Base-by-base conservation (phyloP, 2,329 filamentous ascomycete species). In the Pseudofabraea citricarpa region DNA sequence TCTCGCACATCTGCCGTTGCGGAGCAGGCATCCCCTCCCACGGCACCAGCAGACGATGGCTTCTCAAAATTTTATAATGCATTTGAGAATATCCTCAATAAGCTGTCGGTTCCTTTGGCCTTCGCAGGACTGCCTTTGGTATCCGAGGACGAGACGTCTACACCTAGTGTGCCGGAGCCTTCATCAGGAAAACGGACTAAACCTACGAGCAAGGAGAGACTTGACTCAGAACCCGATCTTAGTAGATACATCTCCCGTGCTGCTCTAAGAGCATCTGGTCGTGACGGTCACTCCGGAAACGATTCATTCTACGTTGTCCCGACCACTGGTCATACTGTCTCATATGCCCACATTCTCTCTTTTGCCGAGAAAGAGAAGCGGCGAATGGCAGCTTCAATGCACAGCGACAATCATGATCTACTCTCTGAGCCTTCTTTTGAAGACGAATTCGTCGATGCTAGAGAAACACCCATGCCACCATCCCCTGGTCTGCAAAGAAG, bases 241-340 rank as follows among this genome's bases (percentile, higher is more conserved):
- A 83, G 80, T 54, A 86, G 83, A 47, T 79, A 95, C 22, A 94
- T 94, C 62, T 95, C 90, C 31, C 83, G 81, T 52, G 89, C 91
- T 10, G 88, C 91, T 3, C 75, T 97, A 42, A 79, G 84, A 40
- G 88, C 90, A 1, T 75, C 95, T 32, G 75, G 81, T 16, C 82
- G 87, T 44, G 83, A 84, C 22, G 80, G 79, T 0, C 75, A 82
- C 21, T 74, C 75, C 13, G 68, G 65, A 12, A 78, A 74, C 46
- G 86, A 87, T 56, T 93, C 87, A 7, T 98, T 98, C 68, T 97
- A 96, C 62, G 86, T 97, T 1, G 93, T 98, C 1, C 93, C 91
- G 4, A 87, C 87, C 0, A 89, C 87, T 15, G 91, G 93, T 5
- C 90, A 91, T 51, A 96, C 90, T 3, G 85, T 90, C 47, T 93